Percentiles rank a stretch among this genome's conserved stretches.
phyloP scores from a whole-genome alignment of 768 basidiomycete genomes.

The Boletus sensibilis region DNA sequence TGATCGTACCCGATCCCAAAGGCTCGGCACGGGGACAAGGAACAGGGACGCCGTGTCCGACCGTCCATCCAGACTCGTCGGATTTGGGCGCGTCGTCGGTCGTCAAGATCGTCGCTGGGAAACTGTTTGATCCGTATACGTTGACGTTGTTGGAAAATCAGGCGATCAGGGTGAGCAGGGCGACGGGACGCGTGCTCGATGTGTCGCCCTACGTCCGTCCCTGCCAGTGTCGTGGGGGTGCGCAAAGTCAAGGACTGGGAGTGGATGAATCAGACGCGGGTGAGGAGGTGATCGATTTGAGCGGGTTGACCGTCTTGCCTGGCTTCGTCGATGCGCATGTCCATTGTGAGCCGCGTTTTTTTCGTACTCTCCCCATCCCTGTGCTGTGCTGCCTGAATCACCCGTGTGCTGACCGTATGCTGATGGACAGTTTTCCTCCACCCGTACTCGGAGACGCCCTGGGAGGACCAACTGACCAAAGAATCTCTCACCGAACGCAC shows the following conservation, averaged over 20 bases:
- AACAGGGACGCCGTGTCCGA: too few relatives aligned
- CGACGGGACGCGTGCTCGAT: conserved; percentile 48
- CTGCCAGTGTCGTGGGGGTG: too few relatives aligned
- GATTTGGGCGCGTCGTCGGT: neutral
- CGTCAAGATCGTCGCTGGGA: conserved; percentile 40
- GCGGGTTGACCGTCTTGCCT: conserved; percentile 49
- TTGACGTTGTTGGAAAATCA: conserved; percentile 43
- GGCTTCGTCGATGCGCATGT: conserved; percentile 61
- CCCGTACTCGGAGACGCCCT: conserved; percentile 56
- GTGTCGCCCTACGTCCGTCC: conserved; percentile 25
- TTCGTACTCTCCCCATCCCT: too few relatives aligned
- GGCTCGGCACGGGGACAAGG: too few relatives aligned
- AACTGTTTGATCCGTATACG: conserved; percentile 49
- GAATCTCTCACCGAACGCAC: conserved; percentile 59
- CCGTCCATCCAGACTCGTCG: too few relatives aligned
- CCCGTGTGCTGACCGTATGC: neutral
- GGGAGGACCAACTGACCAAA: conserved; percentile 60
- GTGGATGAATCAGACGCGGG: neutral
- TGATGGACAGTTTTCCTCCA: conserved; percentile 50
- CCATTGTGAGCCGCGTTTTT: conserved; percentile 36
- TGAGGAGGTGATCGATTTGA: conserved; percentile 43
- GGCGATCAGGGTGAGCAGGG: conserved; percentile 46
- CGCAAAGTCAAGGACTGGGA: too few relatives aligned
- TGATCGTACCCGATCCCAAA: neutral
- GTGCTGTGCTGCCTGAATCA: too few relatives aligned